Conservation (phyloP, 805 yeast genomes). For the Yarrowia alimentaria region DNA sequence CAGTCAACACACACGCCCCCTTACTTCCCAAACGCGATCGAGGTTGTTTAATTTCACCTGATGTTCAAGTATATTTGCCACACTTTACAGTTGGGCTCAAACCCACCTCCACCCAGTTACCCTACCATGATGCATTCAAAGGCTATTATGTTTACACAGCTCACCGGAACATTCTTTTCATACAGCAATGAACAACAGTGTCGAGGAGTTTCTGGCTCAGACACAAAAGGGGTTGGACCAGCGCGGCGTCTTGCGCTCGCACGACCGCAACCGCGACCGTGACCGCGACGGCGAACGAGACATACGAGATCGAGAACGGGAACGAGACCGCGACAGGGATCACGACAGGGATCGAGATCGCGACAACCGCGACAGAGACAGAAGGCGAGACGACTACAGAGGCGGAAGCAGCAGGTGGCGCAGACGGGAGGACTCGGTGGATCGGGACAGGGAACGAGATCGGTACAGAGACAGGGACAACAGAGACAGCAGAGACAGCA, state of each 20-base stretch:
- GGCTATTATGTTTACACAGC: constrained; percentile 11
- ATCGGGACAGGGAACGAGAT: constrained; percentile 9
- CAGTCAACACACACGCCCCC: too few species aligned
- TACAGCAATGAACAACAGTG: constrained; percentile 13
- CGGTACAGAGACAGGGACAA: constrained; percentile 21
- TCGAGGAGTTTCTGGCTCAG: constrained; percentile 27
- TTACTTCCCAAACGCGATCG: too few species aligned
- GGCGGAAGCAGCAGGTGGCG: constrained; percentile 17
- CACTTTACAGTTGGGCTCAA: too few species aligned
- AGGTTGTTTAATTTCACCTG: too few species aligned
- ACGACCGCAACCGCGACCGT: not conserved
- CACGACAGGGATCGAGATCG: constrained; percentile 7
- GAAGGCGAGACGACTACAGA: too few species aligned
- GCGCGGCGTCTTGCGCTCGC: not conserved
- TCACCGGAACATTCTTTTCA: not conserved
- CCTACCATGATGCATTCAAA: too few species aligned
- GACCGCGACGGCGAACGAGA: constrained; percentile 4
- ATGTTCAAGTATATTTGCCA: too few species aligned
- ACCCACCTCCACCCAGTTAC: too few species aligned
- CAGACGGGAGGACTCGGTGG: constrained; percentile 15
- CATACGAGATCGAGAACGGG: constrained; percentile 17
- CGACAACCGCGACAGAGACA: too few species aligned
- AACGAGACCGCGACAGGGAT: constrained; percentile 18
- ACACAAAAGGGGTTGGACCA: constrained; percentile 9
- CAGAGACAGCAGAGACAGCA: constrained; percentile 28